These are phyloP conservation scores for Myriosclerotinia duriaeana DNA, from an alignment of 2,329 filamentous ascomycete genomes.

Conservation along the genomic window DNA sequence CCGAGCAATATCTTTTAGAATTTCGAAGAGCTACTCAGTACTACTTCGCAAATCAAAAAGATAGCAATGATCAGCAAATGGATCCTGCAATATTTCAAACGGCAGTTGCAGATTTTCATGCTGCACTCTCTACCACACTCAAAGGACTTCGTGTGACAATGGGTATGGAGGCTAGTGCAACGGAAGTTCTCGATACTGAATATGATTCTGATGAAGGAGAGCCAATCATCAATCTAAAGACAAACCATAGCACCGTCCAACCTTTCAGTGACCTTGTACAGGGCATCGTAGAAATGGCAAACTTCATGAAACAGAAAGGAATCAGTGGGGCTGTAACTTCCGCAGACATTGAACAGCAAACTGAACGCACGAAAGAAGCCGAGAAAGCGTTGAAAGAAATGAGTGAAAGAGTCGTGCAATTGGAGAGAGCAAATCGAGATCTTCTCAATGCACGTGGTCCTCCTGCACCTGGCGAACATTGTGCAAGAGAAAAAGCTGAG, in stretches of 20 bases:
- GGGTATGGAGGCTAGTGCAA: neutral
- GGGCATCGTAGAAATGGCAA: neutral
- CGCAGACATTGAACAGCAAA: neutral
- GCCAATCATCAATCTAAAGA: conserved; percentile 9
- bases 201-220: conserved; percentile 15
- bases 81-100: conserved; percentile 1
- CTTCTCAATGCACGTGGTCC: conserved; percentile 5
- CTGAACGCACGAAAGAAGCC: neutral
- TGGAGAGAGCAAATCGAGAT: conserved; percentile 8
- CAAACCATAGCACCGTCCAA: conserved; percentile 1
- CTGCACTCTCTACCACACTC: neutral
- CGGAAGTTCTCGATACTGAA: conserved; percentile 4
- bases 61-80: neutral
- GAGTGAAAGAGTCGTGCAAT: neutral
- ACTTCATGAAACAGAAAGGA: neutral
- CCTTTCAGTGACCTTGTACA: conserved; percentile 13
- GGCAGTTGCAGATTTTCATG: conserved; percentile 14
- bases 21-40: conserved; percentile 16
- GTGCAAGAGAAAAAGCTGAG: neutral
- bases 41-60: conserved; percentile 9
- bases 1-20: conserved; percentile 11
- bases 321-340: too few species aligned
- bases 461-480: neutral
- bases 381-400: neutral
- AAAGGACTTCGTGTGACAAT: neutral